Conservation (phyloP, 1,284 basidiomycete species). For the Apiotrichum mycotoxinovorans region DNA sequence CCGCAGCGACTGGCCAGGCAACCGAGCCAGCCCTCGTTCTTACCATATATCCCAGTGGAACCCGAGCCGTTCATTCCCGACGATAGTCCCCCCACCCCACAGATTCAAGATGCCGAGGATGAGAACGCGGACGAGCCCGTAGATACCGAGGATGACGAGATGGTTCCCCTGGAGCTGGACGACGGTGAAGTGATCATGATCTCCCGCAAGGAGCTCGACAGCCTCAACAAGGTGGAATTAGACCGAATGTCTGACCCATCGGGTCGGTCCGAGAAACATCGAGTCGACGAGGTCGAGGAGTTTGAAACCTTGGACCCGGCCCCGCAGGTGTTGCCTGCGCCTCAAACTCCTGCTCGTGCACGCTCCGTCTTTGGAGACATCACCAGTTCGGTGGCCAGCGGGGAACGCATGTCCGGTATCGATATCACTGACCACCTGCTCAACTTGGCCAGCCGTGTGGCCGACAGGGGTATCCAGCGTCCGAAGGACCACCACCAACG, state of each 20-base stretch:
- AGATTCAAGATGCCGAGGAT: no score
- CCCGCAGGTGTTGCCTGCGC: neutral
- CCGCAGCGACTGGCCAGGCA: neutral
- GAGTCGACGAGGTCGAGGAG: neutral
- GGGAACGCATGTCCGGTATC: neutral
- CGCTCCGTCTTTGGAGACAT: neutral
- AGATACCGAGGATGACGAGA: neutral
- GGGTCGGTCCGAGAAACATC: no score
- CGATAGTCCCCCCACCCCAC: no score
- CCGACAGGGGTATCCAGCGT: neutral
- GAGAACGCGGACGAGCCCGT: neutral
- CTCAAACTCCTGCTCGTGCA: neutral
- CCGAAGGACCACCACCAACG: neutral
- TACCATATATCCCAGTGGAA: neutral
- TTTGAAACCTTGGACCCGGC: neutral
- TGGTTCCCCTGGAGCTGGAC: neutral
- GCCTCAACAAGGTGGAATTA: neutral
- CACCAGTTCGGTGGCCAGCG: neutral
- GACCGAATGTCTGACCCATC: neutral
- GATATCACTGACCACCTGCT: conserved; percentile 7
- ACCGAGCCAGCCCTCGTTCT: neutral
- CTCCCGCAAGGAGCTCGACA: neutral
- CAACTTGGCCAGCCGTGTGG: neutral
- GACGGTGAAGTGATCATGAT: conserved; percentile 1
- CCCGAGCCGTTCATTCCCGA: no score